phyloP scores from a whole-genome alignment of 148 eudicot genomes.

The Heliosperma pusillum region DNA sequence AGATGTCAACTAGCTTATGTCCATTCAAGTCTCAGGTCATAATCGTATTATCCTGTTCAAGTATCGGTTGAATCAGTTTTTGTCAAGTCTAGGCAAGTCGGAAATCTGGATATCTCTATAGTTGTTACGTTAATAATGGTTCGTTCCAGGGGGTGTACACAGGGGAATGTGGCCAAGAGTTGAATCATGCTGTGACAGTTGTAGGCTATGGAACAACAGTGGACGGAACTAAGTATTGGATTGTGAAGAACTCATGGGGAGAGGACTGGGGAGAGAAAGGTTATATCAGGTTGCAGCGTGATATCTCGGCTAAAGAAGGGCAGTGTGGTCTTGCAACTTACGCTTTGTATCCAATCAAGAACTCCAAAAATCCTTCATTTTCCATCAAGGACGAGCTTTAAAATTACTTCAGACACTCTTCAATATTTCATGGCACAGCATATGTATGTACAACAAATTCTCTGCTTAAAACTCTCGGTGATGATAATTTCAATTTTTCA shows the following conservation, averaged over 20 bases:
- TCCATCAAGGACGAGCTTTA: slow-evolving; percentile 3
- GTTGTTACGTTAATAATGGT: not conserved
- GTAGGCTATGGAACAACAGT: slow-evolving; percentile 66
- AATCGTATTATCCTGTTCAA: no score
- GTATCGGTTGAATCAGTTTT: no score
- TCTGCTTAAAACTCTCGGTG: not conserved
- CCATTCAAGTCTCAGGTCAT: no score
- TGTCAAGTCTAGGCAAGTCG: no score
- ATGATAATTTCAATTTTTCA: no score
- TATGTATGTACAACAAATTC: not conserved
- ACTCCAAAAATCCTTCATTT: slow-evolving; percentile 7
- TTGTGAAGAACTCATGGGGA: slow-evolving; percentile 76
- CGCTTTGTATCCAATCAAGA: slow-evolving; percentile 13
- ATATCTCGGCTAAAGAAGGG: not conserved
- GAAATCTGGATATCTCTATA: no score
- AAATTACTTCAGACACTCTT: no score
- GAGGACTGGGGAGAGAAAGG: slow-evolving; percentile 71
- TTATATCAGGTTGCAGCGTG: slow-evolving; percentile 30
- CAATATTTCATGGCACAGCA: not conserved
- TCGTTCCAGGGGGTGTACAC: slow-evolving; percentile 52
- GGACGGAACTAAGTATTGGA: slow-evolving; percentile 77
- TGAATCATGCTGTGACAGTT: slow-evolving; percentile 60
- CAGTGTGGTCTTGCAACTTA: slow-evolving; percentile 6
- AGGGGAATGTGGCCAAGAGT: slow-evolving; percentile 49
- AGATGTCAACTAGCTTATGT: no score